Evolutionary conservation across 345 rosid genomes (phyloP), one percentile per base, ranked within the genome.

Genomic region (Streptanthus diversifolius): DNA sequence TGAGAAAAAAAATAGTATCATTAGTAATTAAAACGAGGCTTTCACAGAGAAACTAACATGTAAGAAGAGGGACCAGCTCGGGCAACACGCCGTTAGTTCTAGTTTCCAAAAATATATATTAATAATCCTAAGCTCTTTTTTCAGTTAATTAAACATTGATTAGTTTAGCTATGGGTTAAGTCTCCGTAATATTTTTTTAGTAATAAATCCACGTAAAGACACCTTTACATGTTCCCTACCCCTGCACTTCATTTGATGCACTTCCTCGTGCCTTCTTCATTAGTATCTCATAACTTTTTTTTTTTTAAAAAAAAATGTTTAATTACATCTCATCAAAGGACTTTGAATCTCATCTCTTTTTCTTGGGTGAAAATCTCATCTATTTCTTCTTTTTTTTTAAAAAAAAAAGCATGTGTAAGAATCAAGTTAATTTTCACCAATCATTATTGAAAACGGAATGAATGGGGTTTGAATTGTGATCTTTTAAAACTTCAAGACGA

Each of bases 211-310:
- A 66, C 35, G 69, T 52, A 48, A 17, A 40, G 51, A 27, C 53
- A 29, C 61, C 32, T 44, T 43, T 63, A 62, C 39, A 27, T 62
- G 24, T 25, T 62, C 53, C 66, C 67, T 43, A 27, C 17, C 19
- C 24, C 9, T 48, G 55, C 68, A 45, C 68, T 63, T 63, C 54
- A 29, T 63, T 63, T 63, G 54, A 63, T 44, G 54, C 68, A 44
- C 27, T 63, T 63, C 68, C 68, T 44, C 39, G 68, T 63, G 68
- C 11, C 36, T 44, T 44, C 54, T 63, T 17, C 60, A 5, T 37
- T 37, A 21, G 30, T 21, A 37, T 37, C 65, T 59, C 45, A 18
- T n/a, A n/a, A n/a, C n/a, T n/a, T 39, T 21, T 7, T 60, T 60
- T 4, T 60, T n/a, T n/a, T n/a, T n/a, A n/a, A n/a, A n/a, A n/a